These are phyloP conservation scores for Smithsoniella earleae DNA, from an alignment of 163 green algal species.

Conservation along the genomic window DNA sequence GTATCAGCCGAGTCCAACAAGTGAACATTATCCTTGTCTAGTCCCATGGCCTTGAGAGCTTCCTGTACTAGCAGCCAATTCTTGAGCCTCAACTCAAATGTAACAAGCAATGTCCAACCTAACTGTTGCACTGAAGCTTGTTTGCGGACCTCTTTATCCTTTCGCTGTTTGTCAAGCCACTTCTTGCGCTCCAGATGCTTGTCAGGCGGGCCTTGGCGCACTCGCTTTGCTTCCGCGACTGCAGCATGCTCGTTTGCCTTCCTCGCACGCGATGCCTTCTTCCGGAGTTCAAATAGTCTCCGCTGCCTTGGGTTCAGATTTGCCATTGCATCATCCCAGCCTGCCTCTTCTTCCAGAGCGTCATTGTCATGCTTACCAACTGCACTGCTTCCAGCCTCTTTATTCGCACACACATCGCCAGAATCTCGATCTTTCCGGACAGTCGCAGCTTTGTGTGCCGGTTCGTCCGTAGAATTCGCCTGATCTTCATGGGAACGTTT, in stretches of 20 bases:
- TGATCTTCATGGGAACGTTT: no score
- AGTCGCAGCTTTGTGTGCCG: no score
- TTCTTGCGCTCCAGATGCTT: conserved; percentile 28
- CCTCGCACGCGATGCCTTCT: conserved; percentile 63
- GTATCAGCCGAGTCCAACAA: conserved; percentile 47
- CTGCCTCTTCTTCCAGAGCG: conserved; percentile 26
- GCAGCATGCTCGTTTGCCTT: conserved; percentile 81
- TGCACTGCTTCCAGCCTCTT: neutral
- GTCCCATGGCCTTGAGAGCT: conserved; percentile 63
- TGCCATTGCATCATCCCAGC: conserved; percentile 41
- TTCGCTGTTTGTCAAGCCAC: conserved; percentile 17
- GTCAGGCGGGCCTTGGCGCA: conserved; percentile 31
- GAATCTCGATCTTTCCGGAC: no score
- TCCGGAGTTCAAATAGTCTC: conserved; percentile 72
- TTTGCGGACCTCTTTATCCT: conserved; percentile 17
- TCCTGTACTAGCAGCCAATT: no score
- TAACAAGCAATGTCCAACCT: no score
- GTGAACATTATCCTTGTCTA: conserved; percentile 56
- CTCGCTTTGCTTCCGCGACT: conserved; percentile 69
- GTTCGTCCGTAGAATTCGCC: no score
- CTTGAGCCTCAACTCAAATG: no score
- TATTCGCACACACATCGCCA: neutral
- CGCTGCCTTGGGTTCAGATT: conserved; percentile 59
- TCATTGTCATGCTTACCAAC: conserved; percentile 31
- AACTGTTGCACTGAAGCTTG: no score